Evolutionary conservation across 176 grass and related monocot species (phyloP), one percentile per base, ranked within the genome.

Genomic region (Zoysia japonica): DNA sequence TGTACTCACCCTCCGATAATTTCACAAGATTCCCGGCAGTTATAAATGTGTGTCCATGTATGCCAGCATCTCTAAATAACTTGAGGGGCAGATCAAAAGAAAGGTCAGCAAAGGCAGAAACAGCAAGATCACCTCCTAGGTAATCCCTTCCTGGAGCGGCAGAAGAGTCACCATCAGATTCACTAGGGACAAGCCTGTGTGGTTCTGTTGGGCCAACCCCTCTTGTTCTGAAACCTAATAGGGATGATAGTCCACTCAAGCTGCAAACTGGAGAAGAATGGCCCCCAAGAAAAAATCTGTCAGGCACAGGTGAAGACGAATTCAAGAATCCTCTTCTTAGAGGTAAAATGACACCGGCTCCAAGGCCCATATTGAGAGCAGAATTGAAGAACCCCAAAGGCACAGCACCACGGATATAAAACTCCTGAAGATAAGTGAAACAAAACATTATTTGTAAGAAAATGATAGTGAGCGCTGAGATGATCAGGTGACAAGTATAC

Each of bases 41-140:
- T 53, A 95, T 2, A 76, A 99, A 99, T 47, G 86, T 72, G 61
- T 95, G 96, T 5, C 92, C 92, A 67, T 99, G 93, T 50, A 99
- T 88, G 67, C 96, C 96, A 49, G 88, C 85, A 12, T 94, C 92
- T 85, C 73, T 93, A 71, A 99, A 84, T 74, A 93, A 5, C 56
- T 88, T 92, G 53, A 91, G 67, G 72, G 92, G 96, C 9, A 99
- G 77, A 84, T 95, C 88, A 84, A 95, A 99, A 56, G 90, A 94
- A 64, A 95, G 81, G 75, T 99, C 96, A 60, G 90, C 96, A 71
- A 99, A 99, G 60, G 90, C 88, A n/a, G 90, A 93, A 61, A 99
- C 71, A 41, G 92, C 85, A 59, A 95, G 73, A 87, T 95, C 88
- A 50, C 96, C 92, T 78, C 96, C 92, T 35, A 94, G 19, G 45